phyloP scores from a whole-genome alignment of 2,329 filamentous ascomycete species.

The Drechslerella dactyloides region DNA sequence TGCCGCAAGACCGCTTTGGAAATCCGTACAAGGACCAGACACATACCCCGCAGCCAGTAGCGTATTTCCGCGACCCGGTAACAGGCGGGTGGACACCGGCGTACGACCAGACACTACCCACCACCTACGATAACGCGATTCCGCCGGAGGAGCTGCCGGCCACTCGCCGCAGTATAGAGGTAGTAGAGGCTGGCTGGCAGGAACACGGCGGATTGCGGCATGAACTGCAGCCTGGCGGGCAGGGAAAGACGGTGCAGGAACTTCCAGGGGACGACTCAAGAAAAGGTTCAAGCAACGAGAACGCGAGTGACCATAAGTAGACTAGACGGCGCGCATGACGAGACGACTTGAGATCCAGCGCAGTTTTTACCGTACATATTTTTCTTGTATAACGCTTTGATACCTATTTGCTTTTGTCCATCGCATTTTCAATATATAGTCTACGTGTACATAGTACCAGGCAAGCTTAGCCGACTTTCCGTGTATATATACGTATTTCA shows the following conservation, averaged over 20 bases:
- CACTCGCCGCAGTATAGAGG: not conserved
- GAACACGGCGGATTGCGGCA: not conserved
- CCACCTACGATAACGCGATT: not conserved
- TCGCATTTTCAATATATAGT: too few species aligned
- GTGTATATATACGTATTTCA: too few species aligned
- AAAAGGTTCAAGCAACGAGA: too few species aligned
- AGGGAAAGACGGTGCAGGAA: not conserved
- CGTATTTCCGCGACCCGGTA: slow-evolving; percentile 13
- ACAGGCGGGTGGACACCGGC: slow-evolving; percentile 12
- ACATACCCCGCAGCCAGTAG: slow-evolving; percentile 2
- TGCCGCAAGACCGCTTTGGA: not conserved
- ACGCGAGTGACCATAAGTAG: too few species aligned
- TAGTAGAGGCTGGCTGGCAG: slow-evolving; percentile 2
- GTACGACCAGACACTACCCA: slow-evolving; percentile 1
- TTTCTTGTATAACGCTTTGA: too few species aligned
- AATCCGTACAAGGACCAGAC: too few species aligned
- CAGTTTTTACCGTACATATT: too few species aligned
- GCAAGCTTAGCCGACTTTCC: too few species aligned
- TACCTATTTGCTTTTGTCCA: too few species aligned
- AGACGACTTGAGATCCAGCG: too few species aligned
- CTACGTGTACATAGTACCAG: too few species aligned
- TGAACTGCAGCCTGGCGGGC: not conserved
- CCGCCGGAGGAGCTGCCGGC: not conserved
- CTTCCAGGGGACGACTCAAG: not conserved
- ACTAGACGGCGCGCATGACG: too few species aligned